Evolutionary conservation across 805 yeast genomes (phyloP).

Genomic region (Metschnikowia chrysomelidarum): DNA sequence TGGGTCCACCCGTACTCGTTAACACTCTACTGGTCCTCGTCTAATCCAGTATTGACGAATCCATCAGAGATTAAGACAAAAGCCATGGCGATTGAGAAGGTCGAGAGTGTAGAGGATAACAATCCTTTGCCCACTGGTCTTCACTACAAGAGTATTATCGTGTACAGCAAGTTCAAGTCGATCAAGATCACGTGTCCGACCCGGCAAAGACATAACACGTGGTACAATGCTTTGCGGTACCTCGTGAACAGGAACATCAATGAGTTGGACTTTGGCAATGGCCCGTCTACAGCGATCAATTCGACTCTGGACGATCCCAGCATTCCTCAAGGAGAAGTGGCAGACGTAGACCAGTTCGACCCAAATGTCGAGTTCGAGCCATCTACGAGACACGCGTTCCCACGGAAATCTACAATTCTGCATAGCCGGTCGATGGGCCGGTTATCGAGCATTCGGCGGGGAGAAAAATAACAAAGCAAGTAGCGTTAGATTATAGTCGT

Average conservation of each 20-base stretch:
- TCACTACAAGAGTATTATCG: constrained; percentile 77
- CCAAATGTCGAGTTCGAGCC: constrained; percentile 15
- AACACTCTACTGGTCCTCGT: constrained; percentile 85
- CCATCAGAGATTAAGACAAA: constrained; percentile 66
- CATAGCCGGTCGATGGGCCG: constrained; percentile 11
- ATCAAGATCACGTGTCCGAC: constrained; percentile 85
- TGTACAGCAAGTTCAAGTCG: constrained; percentile 63
- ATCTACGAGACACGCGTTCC: constrained; percentile 20
- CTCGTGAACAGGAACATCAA: constrained; percentile 64
- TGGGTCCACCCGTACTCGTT: constrained; percentile 96
- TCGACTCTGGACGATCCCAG: constrained; percentile 4
- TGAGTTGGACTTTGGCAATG: constrained; percentile 46
- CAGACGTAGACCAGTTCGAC: constrained; percentile 11
- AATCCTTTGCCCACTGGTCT: constrained; percentile 90
- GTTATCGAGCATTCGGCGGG: constrained; percentile 2
- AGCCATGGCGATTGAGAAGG: constrained; percentile 76
- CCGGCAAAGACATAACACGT: constrained; percentile 81
- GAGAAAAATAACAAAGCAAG: not conserved
- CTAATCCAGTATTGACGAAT: constrained; percentile 72
- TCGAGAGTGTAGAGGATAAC: constrained; percentile 76
- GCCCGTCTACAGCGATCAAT: constrained; percentile 1
- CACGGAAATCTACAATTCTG: constrained; percentile 17
- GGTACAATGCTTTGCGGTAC: constrained; percentile 83
- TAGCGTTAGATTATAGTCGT: constrained; percentile 2
- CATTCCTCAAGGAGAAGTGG: constrained; percentile 1